phyloP scores from a whole-genome alignment of 1,139 yeast species.

The Meyerozyma elateridarum region DNA sequence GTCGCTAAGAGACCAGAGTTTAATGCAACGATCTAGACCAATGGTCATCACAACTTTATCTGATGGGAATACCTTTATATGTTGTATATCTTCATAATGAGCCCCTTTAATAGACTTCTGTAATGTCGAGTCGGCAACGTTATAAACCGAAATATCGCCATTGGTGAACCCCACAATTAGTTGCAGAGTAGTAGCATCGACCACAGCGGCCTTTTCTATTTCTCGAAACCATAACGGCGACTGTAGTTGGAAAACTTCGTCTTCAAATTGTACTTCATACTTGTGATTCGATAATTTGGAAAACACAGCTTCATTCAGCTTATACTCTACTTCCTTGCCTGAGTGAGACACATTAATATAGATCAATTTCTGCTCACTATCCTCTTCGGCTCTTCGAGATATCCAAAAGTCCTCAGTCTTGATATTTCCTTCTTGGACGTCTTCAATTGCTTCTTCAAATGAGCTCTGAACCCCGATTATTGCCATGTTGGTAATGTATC shows the following conservation, averaged over 20 bases:
- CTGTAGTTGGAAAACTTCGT: slow-evolving; percentile 1
- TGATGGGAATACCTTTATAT: slow-evolving; percentile 50
- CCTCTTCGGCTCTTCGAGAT: slow-evolving; percentile 27
- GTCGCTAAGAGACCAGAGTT: slow-evolving; percentile 45
- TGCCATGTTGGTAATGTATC: slow-evolving; percentile 7
- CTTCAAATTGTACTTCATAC: slow-evolving; percentile 7
- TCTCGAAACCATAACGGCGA: neutral
- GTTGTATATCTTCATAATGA: slow-evolving; percentile 42
- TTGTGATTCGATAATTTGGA: neutral
- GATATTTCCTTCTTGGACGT: slow-evolving; percentile 21
- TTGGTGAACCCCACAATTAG: slow-evolving; percentile 33
- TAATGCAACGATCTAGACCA: slow-evolving; percentile 52
- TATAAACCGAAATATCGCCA: slow-evolving; percentile 32
- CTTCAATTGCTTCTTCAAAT: slow-evolving; percentile 37
- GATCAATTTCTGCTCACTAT: slow-evolving; percentile 19
- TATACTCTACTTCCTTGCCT: slow-evolving; percentile 6
- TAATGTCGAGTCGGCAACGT: slow-evolving; percentile 8
- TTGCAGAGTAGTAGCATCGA: neutral
- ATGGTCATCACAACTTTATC: slow-evolving; percentile 51
- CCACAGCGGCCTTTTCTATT: neutral
- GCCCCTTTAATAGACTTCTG: slow-evolving; percentile 22
- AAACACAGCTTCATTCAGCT: slow-evolving; percentile 7
- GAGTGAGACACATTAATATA: slow-evolving; percentile 12
- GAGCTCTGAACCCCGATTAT: slow-evolving; percentile 35
- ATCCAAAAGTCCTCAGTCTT: slow-evolving; percentile 34